phyloP scores from a whole-genome alignment of 108 stramenopile species.

The Skeletonema marinoi region DNA sequence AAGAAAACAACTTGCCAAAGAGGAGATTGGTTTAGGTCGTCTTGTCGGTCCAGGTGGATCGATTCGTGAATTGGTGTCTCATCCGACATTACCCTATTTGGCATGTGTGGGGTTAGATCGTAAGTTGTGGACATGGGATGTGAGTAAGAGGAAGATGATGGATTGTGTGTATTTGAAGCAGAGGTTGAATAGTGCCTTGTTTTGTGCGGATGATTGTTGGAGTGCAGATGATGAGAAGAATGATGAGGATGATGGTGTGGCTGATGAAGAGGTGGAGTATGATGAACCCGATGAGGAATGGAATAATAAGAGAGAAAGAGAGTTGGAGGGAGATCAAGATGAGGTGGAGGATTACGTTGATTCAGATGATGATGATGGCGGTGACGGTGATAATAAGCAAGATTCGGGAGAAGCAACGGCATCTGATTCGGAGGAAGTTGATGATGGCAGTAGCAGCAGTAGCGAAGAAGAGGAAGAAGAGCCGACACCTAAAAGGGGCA shows the following conservation, averaged over 20 bases:
- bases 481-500: background rate
- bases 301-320: slow-evolving; percentile 20
- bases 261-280: slow-evolving; percentile 65
- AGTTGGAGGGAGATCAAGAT: slow-evolving; percentile 34
- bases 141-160: slow-evolving; percentile 50
- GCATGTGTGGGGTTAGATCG: slow-evolving; percentile 84
- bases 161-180: slow-evolving; percentile 87
- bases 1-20: slow-evolving; percentile 17
- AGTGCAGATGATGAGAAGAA: slow-evolving; percentile 15
- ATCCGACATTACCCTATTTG: slow-evolving; percentile 62
- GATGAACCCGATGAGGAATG: slow-evolving; percentile 29
- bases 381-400: slow-evolving; percentile 13
- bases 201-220: slow-evolving; percentile 52
- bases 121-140: slow-evolving; percentile 81
- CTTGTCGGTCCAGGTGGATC: slow-evolving; percentile 82
- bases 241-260: slow-evolving; percentile 6
- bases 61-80: slow-evolving; percentile 62
- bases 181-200: slow-evolving; percentile 79
- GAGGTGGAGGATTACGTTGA: slow-evolving; percentile 41
- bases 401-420: background rate
- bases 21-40: slow-evolving; percentile 49
- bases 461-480: background rate
- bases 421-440: background rate
- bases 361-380: slow-evolving; percentile 35
- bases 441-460: background rate